phyloP scores from a whole-genome alignment of 768 basidiomycete genomes.

The Kwoniella bestiolae region DNA sequence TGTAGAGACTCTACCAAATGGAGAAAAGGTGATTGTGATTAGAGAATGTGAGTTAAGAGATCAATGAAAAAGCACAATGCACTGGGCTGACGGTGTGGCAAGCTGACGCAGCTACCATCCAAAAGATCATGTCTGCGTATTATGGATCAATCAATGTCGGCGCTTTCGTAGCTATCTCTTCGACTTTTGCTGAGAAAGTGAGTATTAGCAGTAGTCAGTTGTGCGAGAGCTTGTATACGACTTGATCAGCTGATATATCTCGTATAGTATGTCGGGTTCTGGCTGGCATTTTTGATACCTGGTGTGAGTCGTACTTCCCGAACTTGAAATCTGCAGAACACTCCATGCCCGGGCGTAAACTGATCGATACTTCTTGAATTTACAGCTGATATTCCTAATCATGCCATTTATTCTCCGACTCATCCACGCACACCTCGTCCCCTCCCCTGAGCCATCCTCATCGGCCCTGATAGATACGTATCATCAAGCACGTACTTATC shows the following conservation, averaged over 20 bases:
- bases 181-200: conserved; percentile 43
- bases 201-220: background rate
- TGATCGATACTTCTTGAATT: too few species aligned
- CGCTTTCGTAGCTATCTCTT: conserved; percentile 40
- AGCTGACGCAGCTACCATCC: conserved; percentile 34
- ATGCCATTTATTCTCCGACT: conserved; percentile 25
- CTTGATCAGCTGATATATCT: too few species aligned
- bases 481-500: conserved; percentile 8
- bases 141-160: conserved; percentile 54
- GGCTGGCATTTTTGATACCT: conserved; percentile 38
- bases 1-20: conserved; percentile 26
- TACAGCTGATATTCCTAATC: conserved; percentile 21
- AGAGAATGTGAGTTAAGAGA: conserved; percentile 26
- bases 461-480: conserved; percentile 24
- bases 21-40: conserved; percentile 49
- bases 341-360: too few species aligned
- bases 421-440: conserved; percentile 19
- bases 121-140: conserved; percentile 40
- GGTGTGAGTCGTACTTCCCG: conserved; percentile 13
- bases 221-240: too few species aligned
- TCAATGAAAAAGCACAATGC: background rate
- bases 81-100: background rate
- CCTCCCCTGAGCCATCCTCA: conserved; percentile 21
- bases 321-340: too few species aligned
- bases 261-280: conserved; percentile 48